Base-by-base conservation (phyloP, 768 basidiomycete species). In the Tylopilus subfusipes region DNA sequence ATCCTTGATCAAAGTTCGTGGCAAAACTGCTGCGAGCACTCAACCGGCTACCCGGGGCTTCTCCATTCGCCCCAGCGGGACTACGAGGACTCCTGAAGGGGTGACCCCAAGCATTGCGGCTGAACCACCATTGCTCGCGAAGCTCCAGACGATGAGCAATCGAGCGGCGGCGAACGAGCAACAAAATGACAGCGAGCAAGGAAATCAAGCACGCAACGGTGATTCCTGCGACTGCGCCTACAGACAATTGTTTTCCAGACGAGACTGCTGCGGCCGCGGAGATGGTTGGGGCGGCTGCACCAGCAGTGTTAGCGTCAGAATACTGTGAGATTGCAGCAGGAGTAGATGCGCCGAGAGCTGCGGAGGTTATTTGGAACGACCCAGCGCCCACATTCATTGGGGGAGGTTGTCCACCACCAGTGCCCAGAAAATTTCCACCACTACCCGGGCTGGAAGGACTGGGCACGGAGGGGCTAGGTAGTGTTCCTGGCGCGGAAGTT, bases 21-120 rank as follows among this genome's bases (percentile, higher is more conserved):
- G 77, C 85, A 48, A 86, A 86, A 69, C 84, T 86, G 67, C 84
- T 86, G 46, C 83, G 75, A 3, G 72, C 66, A 44, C 70, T 76
- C 42, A 53, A 57, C 21, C 67, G 64, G 50, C 70, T 71, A 14
- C 50, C 38, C 16, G 56, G 52, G 2, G 56, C 50, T 34, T 61
- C 57, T 27, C 33, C 60, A 29, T 57, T 63, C 42, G 55, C 56
- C 39, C 50, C 48, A 18, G 38, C 52, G 30, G 62, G 53, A 25
- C 47, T 56, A 27, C 27, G 58, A 42, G 60, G 51, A 29, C 52
- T 53, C 34, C 58, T 59, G 46, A 50, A 53, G 34, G 40, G 51
- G 22, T 49, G 27, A 24, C 42, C 36, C 0, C 38, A 45, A 34
- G 24, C 21, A 22, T 68, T 60, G 12, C 70, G 59, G 11, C 65